Evolutionary conservation across 345 rosid species (phyloP).

Genomic region (Tarenaya hassleriana): DNA sequence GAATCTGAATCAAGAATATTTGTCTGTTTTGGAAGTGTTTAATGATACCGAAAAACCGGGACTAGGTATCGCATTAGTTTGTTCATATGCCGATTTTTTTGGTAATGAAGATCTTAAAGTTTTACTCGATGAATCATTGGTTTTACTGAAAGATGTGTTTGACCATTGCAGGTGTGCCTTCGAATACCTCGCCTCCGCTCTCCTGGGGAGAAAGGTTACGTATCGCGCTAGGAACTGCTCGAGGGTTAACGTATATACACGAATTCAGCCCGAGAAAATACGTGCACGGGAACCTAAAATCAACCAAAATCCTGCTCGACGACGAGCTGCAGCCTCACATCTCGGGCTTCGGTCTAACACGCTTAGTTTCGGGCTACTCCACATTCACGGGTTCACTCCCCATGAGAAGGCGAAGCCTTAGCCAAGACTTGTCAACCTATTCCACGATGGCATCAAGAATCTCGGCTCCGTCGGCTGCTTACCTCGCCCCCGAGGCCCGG

Average conservation of each 20-base stretch:
- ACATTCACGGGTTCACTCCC: slow-evolving; percentile 34
- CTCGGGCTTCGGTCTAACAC: slow-evolving; percentile 68
- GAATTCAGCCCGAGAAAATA: slow-evolving; percentile 67
- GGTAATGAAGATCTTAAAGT: too few species aligned
- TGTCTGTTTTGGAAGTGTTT: slow-evolving; percentile 5
- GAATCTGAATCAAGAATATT: slow-evolving; percentile 1
- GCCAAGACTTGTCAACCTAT: slow-evolving; percentile 33
- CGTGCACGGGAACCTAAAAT: slow-evolving; percentile 74
- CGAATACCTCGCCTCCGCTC: slow-evolving; percentile 40
- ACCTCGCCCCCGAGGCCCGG: slow-evolving; percentile 85
- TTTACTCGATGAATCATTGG: slow-evolving; percentile 3
- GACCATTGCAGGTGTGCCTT: slow-evolving; percentile 43
- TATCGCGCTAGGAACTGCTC: slow-evolving; percentile 84
- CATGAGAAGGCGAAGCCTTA: slow-evolving; percentile 40
- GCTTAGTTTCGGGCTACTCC: slow-evolving; percentile 43
- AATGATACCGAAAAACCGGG: slow-evolving; percentile 10
- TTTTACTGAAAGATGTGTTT: slow-evolving; percentile 1
- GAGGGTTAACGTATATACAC: slow-evolving; percentile 78
- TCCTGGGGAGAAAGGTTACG: slow-evolving; percentile 74
- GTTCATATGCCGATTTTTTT: too few species aligned
- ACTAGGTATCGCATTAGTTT: too few species aligned
- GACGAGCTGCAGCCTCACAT: slow-evolving; percentile 74
- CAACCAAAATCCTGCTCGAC: slow-evolving; percentile 78
- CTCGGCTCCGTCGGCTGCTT: slow-evolving; percentile 37
- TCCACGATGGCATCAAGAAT: slow-evolving; percentile 40